Evolutionary conservation across 495 filamentous ascomycete genomes (phyloP), one percentile per base, ranked within the genome.

Genomic region (Endocarpon pusillum): DNA sequence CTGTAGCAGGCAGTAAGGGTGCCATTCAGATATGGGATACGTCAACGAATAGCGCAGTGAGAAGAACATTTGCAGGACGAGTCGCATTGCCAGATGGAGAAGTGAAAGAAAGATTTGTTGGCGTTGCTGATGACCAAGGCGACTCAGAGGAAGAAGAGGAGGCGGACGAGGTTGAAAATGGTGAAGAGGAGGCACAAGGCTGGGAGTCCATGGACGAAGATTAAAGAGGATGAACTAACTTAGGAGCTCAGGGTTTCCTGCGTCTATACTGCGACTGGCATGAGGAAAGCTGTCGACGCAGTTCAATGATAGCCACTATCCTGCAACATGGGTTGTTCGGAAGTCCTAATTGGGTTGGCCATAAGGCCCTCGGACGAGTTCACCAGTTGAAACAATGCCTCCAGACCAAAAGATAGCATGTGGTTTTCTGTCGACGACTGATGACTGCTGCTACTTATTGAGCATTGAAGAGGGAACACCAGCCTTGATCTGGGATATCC

Each of bases 21-120:
- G 62, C 64, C n/a, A 71, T 94, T 40, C 80, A 87, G 44, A 67
- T 99, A 19, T 99, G 89, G 89, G 89, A 99, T 54, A 93, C 89
- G 3, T 85, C 78, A 42, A 96, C 91, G 7, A 96, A 96, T 56
- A 69, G 63, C 2, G 81, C 81, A 11, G 85, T 99, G n/a, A 71
- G 89, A 37, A 66, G 77, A 37, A 73, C 75, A 6, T 99, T 99
- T 58, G 83, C 75, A 9, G 70, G 67, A 34, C 71, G 78, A 35
- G 61, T 62, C 29, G 59, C 64, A 31, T 50, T 53, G 23, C 42
- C 56, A 12, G 68, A 70, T 8, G 71, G 61, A n/a, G 71, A 76
- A 21, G 69, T 75, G 10, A 65, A 78, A 57, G 89, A 97, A 55
- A 71, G 76, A 30, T 59, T 81, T 24, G 67, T 94, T 9, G 77